Evolutionary conservation across 352 stramenopile genomes (phyloP), one percentile per base, ranked within the genome.

Genomic region (Phytophthora kernoviae): DNA sequence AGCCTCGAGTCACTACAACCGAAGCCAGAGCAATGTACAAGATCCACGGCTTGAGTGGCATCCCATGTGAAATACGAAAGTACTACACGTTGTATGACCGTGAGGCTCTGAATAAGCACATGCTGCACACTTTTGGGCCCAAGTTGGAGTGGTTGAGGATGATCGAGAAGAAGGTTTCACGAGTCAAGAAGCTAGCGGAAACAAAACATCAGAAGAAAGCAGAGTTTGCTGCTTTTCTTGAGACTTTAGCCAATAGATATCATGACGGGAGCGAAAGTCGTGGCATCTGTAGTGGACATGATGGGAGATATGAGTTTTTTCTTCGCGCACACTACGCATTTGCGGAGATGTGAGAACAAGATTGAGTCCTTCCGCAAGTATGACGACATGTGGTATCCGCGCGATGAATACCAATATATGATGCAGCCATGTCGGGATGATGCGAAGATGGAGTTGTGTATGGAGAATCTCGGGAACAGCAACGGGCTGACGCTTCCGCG

Each of bases 231-330:
- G 50, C 17, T 9, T 62, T 63, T 24, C 50, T 70, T 1, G 2
- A 58, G 24, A 17, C 24, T 0, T n/a, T 63, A 27, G 33, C 64
- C 6, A 32, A 37, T 5, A 42, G 18, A 1, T 72, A 42, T 60
- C 32, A 44, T 15, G 2, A 11, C 10, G 14, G 58, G 47, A 0
- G 6, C 1, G 12, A 37, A 54, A 20, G 17, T 8, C 0, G 20
- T 66, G 9, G 26, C 10, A 21, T 20, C 5, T 2, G 43, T 73
- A 14, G 54, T 66, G 9, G 59, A 69, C 20, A 65, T 43, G 0
- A 62, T 73, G 54, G 64, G 65, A 26, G 59, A 73, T 22, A 68
- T 69, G 58, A 54, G 26, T 5, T 73, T 72, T 36, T 45, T 72
- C 8, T 68, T 58, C 40, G 12, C 24, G 7, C 63, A 68, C 52